Base-by-base conservation (phyloP, 352 stramenopile genomes). In the Plasmopara muralis region DNA sequence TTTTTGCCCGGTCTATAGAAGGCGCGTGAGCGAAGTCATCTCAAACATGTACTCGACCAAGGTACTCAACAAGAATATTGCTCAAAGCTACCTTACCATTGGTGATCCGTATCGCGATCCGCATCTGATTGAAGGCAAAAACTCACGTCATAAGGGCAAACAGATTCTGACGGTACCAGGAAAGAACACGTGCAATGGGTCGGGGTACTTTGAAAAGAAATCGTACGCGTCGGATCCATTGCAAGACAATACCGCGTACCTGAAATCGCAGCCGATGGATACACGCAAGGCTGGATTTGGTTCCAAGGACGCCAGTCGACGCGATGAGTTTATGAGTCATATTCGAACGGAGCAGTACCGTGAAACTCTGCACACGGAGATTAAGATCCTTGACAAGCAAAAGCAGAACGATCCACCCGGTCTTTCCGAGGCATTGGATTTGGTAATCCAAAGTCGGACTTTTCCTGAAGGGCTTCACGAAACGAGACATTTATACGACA, bases 291-390 rank as follows among this genome's bases (percentile, higher is more conserved):
- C 88, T 5, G 89, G 87, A 18, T 97, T 97, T 62, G 89, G 86
- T 16, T 93, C 83, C 41, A 90, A 94, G 59, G 87, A 97, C 57
- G 87, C 87, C 16, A 89, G 69, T 48, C 91, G 92, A 30, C 73
- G 81, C 47, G 89, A 95, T 47, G 87, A 97, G 40, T 97, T 97
- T 53, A 95, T 93, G 66, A 93, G 78, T 58, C 82, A 87, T 38
- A 76, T 95, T 49, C 77, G 85, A 54, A 95, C 89, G 9, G 83
- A 96, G 64, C 82, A 95, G 53, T 96, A 95, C 62, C 77, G 87
- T 28, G 81, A 93, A 62, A 81, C 83, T 8, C 62, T 96, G 39
- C 70, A 81, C 57, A 84, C 79, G 37, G 85, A 96, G 66, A 86
- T 92, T 67, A 77, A 85, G 47, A 82, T 86, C 43, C 57, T 84